These are phyloP conservation scores for Plasmodium inui DNA, from an alignment of 169 alveolate species.

Conservation along the genomic window DNA sequence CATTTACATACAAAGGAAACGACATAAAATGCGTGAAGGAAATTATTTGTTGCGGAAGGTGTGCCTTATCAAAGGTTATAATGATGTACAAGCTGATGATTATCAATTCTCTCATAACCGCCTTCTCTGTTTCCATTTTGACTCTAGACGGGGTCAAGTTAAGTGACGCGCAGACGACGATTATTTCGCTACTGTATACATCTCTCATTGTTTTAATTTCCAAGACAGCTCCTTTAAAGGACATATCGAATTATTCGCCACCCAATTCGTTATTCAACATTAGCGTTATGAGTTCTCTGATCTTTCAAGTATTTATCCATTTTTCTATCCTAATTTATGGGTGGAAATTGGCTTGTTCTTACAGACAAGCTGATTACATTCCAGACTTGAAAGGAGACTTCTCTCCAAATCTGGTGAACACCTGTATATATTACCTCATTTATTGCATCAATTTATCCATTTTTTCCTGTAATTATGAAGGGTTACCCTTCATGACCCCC, in stretches of 20 bases:
- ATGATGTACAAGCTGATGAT: slow-evolving; percentile 97
- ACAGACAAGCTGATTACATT: slow-evolving; percentile 72
- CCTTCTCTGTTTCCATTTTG: slow-evolving; percentile 94
- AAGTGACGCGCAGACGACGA: slow-evolving; percentile 96
- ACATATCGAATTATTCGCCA: slow-evolving; percentile 76
- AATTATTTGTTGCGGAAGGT: slow-evolving; percentile 94
- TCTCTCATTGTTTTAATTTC: slow-evolving; percentile 80
- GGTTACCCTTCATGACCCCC: slow-evolving; percentile 90
- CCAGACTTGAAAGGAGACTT: slow-evolving; percentile 88
- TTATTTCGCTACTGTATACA: slow-evolving; percentile 86
- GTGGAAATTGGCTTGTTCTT: slow-evolving; percentile 86
- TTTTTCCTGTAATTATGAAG: slow-evolving; percentile 90
- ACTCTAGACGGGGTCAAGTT: slow-evolving; percentile 97
- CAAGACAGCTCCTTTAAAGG: slow-evolving; percentile 81
- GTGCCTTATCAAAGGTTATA: slow-evolving; percentile 95
- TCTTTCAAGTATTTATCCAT: slow-evolving; percentile 85
- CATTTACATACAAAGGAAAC: slow-evolving; percentile 95
- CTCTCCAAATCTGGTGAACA: slow-evolving; percentile 90
- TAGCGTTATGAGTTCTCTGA: slow-evolving; percentile 80
- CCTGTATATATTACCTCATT: slow-evolving; percentile 87
- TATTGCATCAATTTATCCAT: slow-evolving; percentile 87
- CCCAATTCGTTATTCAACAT: slow-evolving; percentile 79
- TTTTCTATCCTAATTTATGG: slow-evolving; percentile 80
- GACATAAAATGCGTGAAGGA: slow-evolving; percentile 93
- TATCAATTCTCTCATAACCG: slow-evolving; percentile 94